Evolutionary conservation across 345 rosid genomes (phyloP).

Genomic region (Gossypium mustelinum): DNA sequence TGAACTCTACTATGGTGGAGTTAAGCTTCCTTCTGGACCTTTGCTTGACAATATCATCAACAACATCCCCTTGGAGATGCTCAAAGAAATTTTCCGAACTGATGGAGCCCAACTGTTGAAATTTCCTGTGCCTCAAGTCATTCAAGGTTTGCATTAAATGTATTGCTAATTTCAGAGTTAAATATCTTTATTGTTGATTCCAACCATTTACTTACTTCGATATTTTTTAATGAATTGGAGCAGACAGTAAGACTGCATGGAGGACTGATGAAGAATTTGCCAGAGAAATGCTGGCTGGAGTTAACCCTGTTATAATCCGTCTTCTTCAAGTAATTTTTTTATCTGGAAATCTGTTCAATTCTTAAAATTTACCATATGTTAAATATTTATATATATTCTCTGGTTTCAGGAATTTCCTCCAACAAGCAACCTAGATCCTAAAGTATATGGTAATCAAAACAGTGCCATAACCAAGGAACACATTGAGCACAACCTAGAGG

Average conservation of each 20-base stretch:
- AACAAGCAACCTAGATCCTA: conserved; percentile 52
- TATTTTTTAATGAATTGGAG: conserved; percentile 10
- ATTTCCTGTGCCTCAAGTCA: conserved; percentile 69
- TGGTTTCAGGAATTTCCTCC: conserved; percentile 67
- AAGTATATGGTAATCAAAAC: conserved; percentile 51
- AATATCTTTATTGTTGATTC: background rate
- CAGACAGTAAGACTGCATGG: conserved; percentile 70
- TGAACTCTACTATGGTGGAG: conserved; percentile 61
- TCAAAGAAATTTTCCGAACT: conserved; percentile 51
- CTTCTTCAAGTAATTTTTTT: conserved; percentile 47
- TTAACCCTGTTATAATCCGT: conserved; percentile 60
- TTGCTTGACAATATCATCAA: conserved; percentile 31
- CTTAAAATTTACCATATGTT: background rate
- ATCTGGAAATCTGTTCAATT: background rate
- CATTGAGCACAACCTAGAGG: conserved; percentile 46
- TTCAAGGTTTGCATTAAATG: conserved; percentile 40
- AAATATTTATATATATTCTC: background rate
- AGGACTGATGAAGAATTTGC: conserved; percentile 80
- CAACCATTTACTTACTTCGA: background rate
- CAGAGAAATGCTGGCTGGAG: conserved; percentile 88
- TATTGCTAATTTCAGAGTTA: background rate
- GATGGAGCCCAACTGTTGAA: conserved; percentile 45
- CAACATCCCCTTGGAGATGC: conserved; percentile 45
- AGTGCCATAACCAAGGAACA: conserved; percentile 50
- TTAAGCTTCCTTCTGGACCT: conserved; percentile 46